Percentiles rank a stretch among this genome's conserved stretches.
Evolutionary conservation across 164 flowering plant species (phyloP).

Genomic region (Vitis labrusca): DNA sequence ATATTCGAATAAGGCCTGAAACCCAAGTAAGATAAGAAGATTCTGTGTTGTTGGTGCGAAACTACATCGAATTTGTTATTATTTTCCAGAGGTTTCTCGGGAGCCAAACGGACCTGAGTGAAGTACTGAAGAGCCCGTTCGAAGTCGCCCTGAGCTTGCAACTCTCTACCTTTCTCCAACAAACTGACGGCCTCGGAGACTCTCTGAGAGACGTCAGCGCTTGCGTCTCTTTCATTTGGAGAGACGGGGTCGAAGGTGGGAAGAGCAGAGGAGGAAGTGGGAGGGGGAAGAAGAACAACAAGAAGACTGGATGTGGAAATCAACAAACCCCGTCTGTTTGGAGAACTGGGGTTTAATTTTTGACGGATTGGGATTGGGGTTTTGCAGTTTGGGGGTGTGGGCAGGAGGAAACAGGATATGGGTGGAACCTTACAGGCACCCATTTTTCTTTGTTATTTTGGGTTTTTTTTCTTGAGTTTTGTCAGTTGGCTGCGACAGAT

Average conservation of each 20-base stretch:
- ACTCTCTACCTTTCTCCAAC: constrained; percentile 59
- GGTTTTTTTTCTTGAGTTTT: too few species aligned
- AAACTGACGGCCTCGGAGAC: constrained; percentile 45
- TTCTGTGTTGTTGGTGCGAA: too few species aligned
- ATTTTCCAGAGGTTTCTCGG: too few species aligned
- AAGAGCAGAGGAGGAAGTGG: constrained; percentile 16
- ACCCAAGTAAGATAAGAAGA: too few species aligned
- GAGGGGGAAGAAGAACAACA: constrained; percentile 13
- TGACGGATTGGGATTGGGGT: background rate
- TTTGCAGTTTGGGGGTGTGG: constrained; percentile 1
- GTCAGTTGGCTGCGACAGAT: too few species aligned
- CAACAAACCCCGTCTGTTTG: constrained; percentile 29
- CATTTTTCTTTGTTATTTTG: too few species aligned
- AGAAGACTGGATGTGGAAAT: constrained; percentile 34
- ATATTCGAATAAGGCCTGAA: too few species aligned
- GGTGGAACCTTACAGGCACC: constrained; percentile 17
- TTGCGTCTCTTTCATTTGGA: constrained; percentile 46
- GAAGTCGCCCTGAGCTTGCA: constrained; percentile 69
- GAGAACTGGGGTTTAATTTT: background rate
- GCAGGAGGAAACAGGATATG: constrained; percentile 12
- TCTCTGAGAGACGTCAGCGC: constrained; percentile 32
- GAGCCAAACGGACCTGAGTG: constrained; percentile 39
- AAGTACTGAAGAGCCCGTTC: constrained; percentile 48
- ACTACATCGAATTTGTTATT: too few species aligned
- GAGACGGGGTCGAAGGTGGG: constrained; percentile 45